Evolutionary conservation across 495 filamentous ascomycete species (phyloP).

Genomic region (Hypoxylon perforatum): DNA sequence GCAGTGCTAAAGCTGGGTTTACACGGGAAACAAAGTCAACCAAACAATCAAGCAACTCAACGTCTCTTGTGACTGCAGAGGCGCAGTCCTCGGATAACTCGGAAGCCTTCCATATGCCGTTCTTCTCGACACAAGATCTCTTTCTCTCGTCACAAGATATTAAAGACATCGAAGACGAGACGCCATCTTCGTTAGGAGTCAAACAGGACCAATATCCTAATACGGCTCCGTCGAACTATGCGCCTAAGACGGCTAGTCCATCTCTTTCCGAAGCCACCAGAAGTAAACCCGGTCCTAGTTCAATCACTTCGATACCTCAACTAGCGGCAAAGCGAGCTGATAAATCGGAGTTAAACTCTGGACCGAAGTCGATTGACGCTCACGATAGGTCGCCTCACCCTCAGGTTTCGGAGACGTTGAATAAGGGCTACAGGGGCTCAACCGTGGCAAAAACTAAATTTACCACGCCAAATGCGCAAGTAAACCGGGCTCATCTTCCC

Average conservation of each 20-base stretch:
- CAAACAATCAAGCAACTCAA: neutral
- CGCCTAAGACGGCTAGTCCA: neutral
- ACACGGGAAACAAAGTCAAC: neutral
- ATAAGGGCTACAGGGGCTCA: neutral
- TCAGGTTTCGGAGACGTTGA: neutral
- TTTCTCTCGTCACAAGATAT: constrained; percentile 60
- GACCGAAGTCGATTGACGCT: neutral
- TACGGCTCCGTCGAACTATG: neutral
- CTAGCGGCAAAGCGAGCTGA: neutral
- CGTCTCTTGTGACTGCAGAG: neutral
- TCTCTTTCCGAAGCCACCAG: constrained; percentile 32
- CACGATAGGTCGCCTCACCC: neutral
- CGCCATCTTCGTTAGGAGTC: constrained; percentile 24
- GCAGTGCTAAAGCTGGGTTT: neutral
- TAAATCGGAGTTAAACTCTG: neutral
- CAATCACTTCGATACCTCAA: neutral
- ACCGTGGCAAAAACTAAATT: neutral
- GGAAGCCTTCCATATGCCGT: constrained; percentile 37
- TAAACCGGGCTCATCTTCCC: neutral
- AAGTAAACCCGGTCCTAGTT: neutral
- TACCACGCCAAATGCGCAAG: neutral
- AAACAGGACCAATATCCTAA: too few relatives aligned
- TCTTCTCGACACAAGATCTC: constrained; percentile 60
- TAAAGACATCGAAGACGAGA: constrained; percentile 52
- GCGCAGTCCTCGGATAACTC: constrained; percentile 8